A percentile compares a stretch with the other conserved stretches of the same genome.
Evolutionary conservation across 1,139 yeast species (phyloP).

Genomic region (Blastobotrys raffinosifermentans): DNA sequence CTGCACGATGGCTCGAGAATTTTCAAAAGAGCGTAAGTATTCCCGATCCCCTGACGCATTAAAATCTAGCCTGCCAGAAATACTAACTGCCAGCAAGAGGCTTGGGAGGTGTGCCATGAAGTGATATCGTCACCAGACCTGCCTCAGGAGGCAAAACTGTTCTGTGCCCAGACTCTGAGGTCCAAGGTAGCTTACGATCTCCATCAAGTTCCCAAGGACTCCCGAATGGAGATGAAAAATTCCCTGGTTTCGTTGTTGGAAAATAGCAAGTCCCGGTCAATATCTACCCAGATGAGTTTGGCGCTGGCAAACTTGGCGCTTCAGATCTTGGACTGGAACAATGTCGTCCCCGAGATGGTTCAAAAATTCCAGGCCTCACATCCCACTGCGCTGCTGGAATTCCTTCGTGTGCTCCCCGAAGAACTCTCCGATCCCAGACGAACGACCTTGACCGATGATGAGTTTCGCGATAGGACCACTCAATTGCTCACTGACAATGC

Average conservation of each 20-base stretch:
- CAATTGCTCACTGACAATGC: constrained; percentile 64
- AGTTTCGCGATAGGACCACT: constrained; percentile 58
- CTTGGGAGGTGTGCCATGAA: constrained; percentile 36
- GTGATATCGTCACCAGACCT: constrained; percentile 24
- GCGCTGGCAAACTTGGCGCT: constrained; percentile 78
- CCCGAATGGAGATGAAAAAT: constrained; percentile 51
- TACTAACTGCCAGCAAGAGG: constrained; percentile 27
- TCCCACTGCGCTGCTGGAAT: constrained; percentile 53
- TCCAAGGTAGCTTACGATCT: constrained; percentile 73
- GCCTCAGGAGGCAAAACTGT: constrained; percentile 50
- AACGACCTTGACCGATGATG: constrained; percentile 76
- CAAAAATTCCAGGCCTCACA: constrained; percentile 35
- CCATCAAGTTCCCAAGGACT: constrained; percentile 58
- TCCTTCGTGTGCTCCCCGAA: constrained; percentile 83
- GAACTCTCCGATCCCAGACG: constrained; percentile 76
- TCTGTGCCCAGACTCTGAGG: constrained; percentile 86
- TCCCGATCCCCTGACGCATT: not conserved
- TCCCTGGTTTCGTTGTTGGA: constrained; percentile 52
- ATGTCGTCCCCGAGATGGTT: constrained; percentile 66
- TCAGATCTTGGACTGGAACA: constrained; percentile 67
- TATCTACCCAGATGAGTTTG: constrained; percentile 74
- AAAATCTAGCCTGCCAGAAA: not conserved
- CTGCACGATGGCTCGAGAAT: constrained; percentile 61
- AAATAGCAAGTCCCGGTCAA: constrained; percentile 42
- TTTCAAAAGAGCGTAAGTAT: constrained; percentile 64